phyloP scores from a whole-genome alignment of 257 asterid species.

The Solanum bukasovii region DNA sequence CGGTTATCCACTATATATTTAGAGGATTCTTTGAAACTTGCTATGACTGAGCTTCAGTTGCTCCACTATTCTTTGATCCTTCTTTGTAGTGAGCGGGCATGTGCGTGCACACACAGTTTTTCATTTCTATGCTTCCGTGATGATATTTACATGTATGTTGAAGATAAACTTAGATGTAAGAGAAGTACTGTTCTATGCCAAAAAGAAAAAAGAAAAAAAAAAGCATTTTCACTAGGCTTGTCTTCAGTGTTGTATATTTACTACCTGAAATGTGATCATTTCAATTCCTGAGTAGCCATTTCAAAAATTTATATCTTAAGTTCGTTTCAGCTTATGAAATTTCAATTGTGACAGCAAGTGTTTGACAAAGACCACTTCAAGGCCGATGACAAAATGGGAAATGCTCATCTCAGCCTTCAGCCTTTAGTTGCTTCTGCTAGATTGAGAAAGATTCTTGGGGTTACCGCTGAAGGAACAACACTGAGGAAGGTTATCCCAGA shows the following conservation, averaged over 20 bases:
- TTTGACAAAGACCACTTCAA: slow-evolving; percentile 41
- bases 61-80: background rate
- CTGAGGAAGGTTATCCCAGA: slow-evolving; percentile 39
- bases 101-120: background rate
- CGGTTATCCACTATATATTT: background rate
- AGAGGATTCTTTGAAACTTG: background rate
- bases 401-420: slow-evolving; percentile 29
- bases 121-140: background rate
- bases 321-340: background rate
- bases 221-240: background rate
- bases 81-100: background rate
- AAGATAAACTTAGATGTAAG: background rate
- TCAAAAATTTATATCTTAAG: background rate
- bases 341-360: slow-evolving; percentile 25
- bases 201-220: background rate
- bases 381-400: slow-evolving; percentile 46
- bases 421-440: slow-evolving; percentile 35
- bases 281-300: background rate
- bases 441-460: slow-evolving; percentile 31
- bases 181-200: background rate
- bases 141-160: background rate
- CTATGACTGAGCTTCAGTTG: background rate
- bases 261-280: background rate
- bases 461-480: slow-evolving; percentile 19
- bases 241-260: background rate